Evolutionary conservation across 106 monocot species (phyloP).

Genomic region (Narthecium ossifragum): DNA sequence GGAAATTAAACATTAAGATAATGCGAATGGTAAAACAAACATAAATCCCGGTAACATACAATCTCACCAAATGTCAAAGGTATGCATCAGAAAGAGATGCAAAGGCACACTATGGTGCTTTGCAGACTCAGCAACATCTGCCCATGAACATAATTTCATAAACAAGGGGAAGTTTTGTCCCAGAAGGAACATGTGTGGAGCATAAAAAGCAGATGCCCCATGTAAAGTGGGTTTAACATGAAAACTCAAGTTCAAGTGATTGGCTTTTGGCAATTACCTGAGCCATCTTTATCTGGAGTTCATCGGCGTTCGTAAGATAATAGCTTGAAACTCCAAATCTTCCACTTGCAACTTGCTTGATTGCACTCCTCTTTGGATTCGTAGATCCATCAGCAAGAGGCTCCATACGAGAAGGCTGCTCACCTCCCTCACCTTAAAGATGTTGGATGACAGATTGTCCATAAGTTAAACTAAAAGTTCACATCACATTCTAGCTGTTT

Average conservation of each 20-base stretch:
- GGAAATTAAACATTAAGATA: no score
- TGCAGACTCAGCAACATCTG: constrained; percentile 74
- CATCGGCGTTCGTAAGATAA: constrained; percentile 97
- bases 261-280: constrained; percentile 56
- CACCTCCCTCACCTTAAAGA: constrained; percentile 97
- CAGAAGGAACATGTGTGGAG: constrained; percentile 34
- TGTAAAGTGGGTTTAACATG: neutral
- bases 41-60: constrained; percentile 39
- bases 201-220: constrained; percentile 16
- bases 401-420: constrained; percentile 88
- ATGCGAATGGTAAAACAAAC: constrained; percentile 12
- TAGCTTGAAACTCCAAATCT: constrained; percentile 98
- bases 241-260: neutral
- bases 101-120: constrained; percentile 64
- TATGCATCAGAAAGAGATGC: constrained; percentile 57
- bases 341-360: constrained; percentile 99
- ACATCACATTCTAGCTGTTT: no score
- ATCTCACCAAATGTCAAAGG: constrained; percentile 75
- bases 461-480: no score
- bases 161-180: constrained; percentile 61
- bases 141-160: constrained; percentile 84
- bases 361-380: constrained; percentile 95
- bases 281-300: constrained; percentile 99
- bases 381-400: constrained; percentile 77
- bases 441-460: no score